A percentile compares a stretch with the other conserved stretches of the same genome.
These are phyloP conservation scores for Cronartium ribicola DNA, from an alignment of 1,284 basidiomycete genomes.

Conservation along the genomic window DNA sequence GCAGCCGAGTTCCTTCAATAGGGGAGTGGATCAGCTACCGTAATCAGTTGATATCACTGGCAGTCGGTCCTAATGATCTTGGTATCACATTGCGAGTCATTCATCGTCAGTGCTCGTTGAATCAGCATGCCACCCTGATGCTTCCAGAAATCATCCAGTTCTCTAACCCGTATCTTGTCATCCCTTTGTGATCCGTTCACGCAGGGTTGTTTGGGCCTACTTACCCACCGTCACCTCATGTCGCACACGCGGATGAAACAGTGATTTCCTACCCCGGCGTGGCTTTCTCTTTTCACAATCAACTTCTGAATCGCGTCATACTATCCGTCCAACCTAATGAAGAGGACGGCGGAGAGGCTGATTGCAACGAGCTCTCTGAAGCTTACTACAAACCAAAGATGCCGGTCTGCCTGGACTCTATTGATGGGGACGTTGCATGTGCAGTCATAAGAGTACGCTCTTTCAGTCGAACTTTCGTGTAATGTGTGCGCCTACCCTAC, in stretches of 20 bases:
- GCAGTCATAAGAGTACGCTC: slow-evolving; percentile 42
- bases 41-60: slow-evolving; percentile 32
- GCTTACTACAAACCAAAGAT: slow-evolving; percentile 44
- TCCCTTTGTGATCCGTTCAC: background rate
- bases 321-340: slow-evolving; percentile 9
- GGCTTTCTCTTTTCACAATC: slow-evolving; percentile 41
- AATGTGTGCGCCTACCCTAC: slow-evolving; percentile 28
- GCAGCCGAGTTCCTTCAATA: background rate
- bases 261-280: slow-evolving; percentile 46
- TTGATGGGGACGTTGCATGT: slow-evolving; percentile 40
- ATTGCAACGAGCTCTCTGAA: slow-evolving; percentile 41
- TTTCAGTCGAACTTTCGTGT: background rate
- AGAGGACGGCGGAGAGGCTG: slow-evolving; percentile 14
- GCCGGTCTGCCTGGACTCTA: slow-evolving; percentile 27
- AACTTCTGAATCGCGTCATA: slow-evolving; percentile 18
- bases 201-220: slow-evolving; percentile 37
- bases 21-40: slow-evolving; percentile 43
- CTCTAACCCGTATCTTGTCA: background rate
- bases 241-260: slow-evolving; percentile 24
- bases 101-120: slow-evolving; percentile 43
- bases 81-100: slow-evolving; percentile 44
- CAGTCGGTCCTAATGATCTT: slow-evolving; percentile 38
- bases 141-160: background rate
- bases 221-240: slow-evolving; percentile 27
- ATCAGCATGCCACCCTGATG: slow-evolving; percentile 34